Percentiles rank a stretch among this genome's conserved stretches.
Evolutionary conservation across 2,329 filamentous ascomycete genomes (phyloP).

Genomic region (Curvularia verruculosa): DNA sequence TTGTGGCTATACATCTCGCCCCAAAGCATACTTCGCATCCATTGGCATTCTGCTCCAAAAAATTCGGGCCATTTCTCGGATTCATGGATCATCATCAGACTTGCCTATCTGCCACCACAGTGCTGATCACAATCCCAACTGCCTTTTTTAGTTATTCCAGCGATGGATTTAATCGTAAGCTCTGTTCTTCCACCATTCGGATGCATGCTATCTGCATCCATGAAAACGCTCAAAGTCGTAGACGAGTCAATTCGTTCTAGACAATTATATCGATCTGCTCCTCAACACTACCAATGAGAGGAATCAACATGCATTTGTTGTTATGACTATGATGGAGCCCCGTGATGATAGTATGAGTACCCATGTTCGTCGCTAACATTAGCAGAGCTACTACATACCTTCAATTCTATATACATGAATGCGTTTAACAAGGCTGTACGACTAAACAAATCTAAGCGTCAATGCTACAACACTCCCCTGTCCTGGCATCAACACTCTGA

Average conservation of each 20-base stretch:
- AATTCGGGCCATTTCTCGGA: neutral
- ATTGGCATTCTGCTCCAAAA: neutral
- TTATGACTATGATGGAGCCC: neutral
- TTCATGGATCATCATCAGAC: neutral
- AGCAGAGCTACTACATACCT: neutral
- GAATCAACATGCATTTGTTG: neutral
- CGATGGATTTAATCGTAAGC: neutral
- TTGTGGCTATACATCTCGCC: neutral
- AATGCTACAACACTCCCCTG: constrained; percentile 13
- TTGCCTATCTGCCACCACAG: neutral
- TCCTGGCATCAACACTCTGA: constrained; percentile 8
- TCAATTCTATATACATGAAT: neutral
- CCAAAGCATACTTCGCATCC: no score
- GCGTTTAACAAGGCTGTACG: neutral
- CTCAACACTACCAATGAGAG: neutral
- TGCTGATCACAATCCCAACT: constrained; percentile 5
- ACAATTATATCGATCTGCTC: neutral
- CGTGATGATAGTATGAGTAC: neutral
- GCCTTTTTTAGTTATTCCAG: neutral
- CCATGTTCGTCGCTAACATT: neutral
- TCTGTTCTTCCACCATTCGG: constrained; percentile 5
- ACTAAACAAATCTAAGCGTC: constrained; percentile 10
- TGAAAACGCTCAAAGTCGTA: neutral
- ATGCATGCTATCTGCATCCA: neutral
- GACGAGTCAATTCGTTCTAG: neutral